Evolutionary conservation across 176 grass and related monocot species (phyloP).

Genomic region (Eragrostis curvula): DNA sequence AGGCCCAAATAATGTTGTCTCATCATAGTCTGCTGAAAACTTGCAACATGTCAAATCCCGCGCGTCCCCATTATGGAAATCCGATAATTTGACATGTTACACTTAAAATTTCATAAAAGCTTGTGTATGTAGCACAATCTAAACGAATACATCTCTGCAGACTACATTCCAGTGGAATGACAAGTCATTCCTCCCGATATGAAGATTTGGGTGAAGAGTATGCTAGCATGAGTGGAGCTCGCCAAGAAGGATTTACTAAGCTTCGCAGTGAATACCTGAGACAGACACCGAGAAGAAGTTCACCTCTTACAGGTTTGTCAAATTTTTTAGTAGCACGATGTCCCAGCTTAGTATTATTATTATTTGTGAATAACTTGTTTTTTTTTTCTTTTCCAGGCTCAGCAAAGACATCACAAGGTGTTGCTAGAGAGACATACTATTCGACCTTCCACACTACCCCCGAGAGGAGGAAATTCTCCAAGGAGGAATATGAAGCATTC

Average conservation of each 20-base stretch:
- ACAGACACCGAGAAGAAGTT: conserved; percentile 47
- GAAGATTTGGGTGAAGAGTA: conserved; percentile 47
- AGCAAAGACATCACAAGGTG: conserved; percentile 23
- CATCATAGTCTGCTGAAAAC: neutral
- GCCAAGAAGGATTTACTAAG: conserved; percentile 43
- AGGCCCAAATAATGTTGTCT: neutral
- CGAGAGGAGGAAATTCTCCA: conserved; percentile 63
- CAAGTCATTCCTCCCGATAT: conserved; percentile 17
- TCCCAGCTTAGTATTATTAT: conserved; percentile 27
- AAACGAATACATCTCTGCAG: conserved; percentile 37
- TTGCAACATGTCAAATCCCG: too few species aligned
- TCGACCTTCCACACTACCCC: conserved; percentile 77
- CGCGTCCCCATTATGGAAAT: too few species aligned
- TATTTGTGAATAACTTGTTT: conserved; percentile 17
- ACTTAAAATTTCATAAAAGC: too few species aligned
- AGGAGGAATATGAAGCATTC: conserved; percentile 75
- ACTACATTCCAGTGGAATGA: conserved; percentile 31
- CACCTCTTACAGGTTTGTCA: conserved; percentile 48
- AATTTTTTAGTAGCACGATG: conserved; percentile 2
- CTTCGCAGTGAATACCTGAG: conserved; percentile 43
- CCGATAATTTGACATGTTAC: too few species aligned
- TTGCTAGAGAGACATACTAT: conserved; percentile 58
- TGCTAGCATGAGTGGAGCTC: conserved; percentile 52
- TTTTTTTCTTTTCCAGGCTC: conserved; percentile 48
- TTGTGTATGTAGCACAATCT: neutral